A percentile compares a stretch with the other conserved stretches of the same genome.
These are phyloP conservation scores for Kodamaea restingae DNA, from an alignment of 805 yeast species.

Conservation along the genomic window DNA sequence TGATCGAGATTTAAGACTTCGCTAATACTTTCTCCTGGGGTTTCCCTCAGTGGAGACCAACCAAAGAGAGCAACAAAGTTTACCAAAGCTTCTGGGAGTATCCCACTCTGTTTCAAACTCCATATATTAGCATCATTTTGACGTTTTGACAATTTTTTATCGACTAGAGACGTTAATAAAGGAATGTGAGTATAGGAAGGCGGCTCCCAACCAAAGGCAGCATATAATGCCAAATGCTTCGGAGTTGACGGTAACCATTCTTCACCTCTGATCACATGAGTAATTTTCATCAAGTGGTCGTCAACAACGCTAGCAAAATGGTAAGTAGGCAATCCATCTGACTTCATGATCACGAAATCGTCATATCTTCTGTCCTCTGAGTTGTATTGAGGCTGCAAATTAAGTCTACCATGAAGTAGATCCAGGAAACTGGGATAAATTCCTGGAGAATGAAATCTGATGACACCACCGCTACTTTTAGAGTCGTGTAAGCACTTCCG, in stretches of 20 bases:
- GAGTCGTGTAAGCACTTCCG: conserved; percentile 59
- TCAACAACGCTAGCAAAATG: conserved; percentile 96
- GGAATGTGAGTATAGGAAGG: conserved; percentile 92
- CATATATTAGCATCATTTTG: conserved; percentile 75
- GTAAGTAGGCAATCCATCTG: conserved; percentile 95
- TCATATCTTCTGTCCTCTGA: conserved; percentile 70
- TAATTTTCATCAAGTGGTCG: conserved; percentile 87
- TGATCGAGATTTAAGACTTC: conserved; percentile 53
- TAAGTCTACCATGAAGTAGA: conserved; percentile 69
- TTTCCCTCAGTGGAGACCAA: conserved; percentile 77
- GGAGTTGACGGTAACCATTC: conserved; percentile 98
- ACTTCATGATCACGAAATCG: conserved; percentile 83
- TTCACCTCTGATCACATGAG: conserved; percentile 95
- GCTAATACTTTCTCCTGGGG: conserved; percentile 42
- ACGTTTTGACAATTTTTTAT: conserved; percentile 81
- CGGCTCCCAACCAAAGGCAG: conserved; percentile 79
- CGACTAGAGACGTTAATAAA: conserved; percentile 64
- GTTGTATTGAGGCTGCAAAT: conserved; percentile 78
- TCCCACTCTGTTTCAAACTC: conserved; percentile 54
- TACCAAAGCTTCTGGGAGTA: conserved; percentile 80
- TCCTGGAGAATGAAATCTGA: conserved; percentile 76
- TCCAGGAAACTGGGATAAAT: conserved; percentile 66
- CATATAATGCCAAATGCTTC: conserved; percentile 82
- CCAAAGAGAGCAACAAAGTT: conserved; percentile 91
- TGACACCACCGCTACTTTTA: conserved; percentile 38